Evolutionary conservation across 345 rosid genomes (phyloP).

Genomic region (Theobroma cacao): DNA sequence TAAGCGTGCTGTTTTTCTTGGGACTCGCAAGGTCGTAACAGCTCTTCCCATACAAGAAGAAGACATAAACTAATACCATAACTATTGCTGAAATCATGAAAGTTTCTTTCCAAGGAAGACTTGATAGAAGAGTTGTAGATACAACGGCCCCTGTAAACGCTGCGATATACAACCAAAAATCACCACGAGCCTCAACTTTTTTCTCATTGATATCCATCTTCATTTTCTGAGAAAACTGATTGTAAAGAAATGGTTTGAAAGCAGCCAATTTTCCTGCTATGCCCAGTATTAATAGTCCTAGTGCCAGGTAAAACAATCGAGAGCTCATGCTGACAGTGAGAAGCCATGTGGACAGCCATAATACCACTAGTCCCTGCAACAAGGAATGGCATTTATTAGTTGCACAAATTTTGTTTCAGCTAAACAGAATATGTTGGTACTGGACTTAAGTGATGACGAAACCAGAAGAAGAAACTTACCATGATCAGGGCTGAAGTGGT

Average conservation of each 20-base stretch:
- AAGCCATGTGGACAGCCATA: slow-evolving; percentile 2
- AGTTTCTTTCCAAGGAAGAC: slow-evolving; percentile 1
- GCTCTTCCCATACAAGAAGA: background rate
- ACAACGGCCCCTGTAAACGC: background rate
- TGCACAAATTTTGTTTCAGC: background rate
- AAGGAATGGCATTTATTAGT: background rate
- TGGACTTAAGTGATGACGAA: background rate
- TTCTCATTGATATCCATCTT: background rate
- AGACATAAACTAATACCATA: background rate
- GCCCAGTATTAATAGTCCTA: background rate
- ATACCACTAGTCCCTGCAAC: background rate
- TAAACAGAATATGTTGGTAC: background rate
- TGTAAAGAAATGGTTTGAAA: background rate
- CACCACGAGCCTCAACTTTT: background rate
- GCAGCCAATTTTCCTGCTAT: background rate
- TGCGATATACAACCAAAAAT: background rate
- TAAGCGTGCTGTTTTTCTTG: background rate
- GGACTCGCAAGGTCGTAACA: background rate
- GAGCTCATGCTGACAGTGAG: background rate
- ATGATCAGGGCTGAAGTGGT: background rate
- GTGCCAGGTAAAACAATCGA: background rate
- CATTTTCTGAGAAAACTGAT: background rate
- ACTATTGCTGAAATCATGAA: background rate
- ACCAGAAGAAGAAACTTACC: background rate
- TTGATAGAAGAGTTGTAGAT: background rate